Evolutionary conservation across 768 basidiomycete genomes (phyloP).

Genomic region (Bullera alba): DNA sequence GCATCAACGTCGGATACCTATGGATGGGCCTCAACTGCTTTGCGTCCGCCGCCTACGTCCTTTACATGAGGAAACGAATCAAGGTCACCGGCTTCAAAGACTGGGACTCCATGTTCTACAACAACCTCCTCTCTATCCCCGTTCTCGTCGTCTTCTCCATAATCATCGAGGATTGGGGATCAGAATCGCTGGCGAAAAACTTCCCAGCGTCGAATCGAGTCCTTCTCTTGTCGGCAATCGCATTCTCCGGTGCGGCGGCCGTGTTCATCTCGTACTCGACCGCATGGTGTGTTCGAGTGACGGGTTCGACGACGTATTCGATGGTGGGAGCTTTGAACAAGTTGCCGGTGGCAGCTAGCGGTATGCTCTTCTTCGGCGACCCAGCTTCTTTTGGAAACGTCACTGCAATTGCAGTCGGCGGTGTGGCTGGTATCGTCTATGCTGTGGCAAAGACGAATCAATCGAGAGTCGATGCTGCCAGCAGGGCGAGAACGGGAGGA

Average conservation of each 20-base stretch:
- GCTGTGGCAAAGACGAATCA: slow-evolving; percentile 93
- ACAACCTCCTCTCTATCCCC: slow-evolving; percentile 91
- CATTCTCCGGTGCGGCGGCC: slow-evolving; percentile 90
- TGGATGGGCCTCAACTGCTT: slow-evolving; percentile 96
- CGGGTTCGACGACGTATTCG: slow-evolving; percentile 90
- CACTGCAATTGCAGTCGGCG: slow-evolving; percentile 76
- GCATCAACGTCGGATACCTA: slow-evolving; percentile 72
- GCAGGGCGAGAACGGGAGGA: slow-evolving; percentile 23
- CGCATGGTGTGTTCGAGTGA: slow-evolving; percentile 94
- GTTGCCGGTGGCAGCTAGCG: slow-evolving; percentile 91
- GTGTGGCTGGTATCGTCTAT: slow-evolving; percentile 84
- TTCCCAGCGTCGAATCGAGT: slow-evolving; percentile 80
- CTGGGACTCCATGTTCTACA: slow-evolving; percentile 99
- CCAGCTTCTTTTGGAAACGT: slow-evolving; percentile 77
- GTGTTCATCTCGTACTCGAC: slow-evolving; percentile 97
- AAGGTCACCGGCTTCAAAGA: slow-evolving; percentile 94
- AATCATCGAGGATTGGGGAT: slow-evolving; percentile 81
- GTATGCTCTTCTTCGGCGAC: slow-evolving; percentile 78
- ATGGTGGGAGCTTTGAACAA: slow-evolving; percentile 48
- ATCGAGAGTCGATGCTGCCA: slow-evolving; percentile 61
- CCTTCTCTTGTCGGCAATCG: slow-evolving; percentile 76
- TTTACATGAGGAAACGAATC: slow-evolving; percentile 94
- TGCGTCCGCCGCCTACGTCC: slow-evolving; percentile 82
- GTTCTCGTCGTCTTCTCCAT: slow-evolving; percentile 75
- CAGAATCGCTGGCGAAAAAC: slow-evolving; percentile 66